Conservation (phyloP, 331 rosid species). For the Ulmus americana region DNA sequence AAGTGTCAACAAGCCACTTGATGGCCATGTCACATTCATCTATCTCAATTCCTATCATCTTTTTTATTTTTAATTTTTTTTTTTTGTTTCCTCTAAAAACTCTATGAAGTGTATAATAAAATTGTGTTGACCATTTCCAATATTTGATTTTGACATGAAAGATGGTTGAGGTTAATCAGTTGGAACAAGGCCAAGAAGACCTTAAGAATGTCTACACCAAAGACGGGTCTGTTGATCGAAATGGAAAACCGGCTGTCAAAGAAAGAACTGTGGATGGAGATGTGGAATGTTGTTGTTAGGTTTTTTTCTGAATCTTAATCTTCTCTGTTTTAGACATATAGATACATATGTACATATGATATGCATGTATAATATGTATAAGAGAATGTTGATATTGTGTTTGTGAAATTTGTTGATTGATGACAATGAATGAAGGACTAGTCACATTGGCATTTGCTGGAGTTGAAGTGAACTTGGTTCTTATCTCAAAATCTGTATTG, state of each 20-base stretch:
- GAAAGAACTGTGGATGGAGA: conserved; percentile 45
- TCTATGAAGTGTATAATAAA: neutral
- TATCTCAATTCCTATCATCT: conserved; percentile 1
- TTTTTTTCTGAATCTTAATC: neutral
- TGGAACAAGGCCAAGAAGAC: conserved; percentile 21
- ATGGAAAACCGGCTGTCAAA: conserved; percentile 37
- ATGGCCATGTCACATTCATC: neutral
- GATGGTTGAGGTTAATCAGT: conserved; percentile 30
- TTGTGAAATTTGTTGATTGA: conserved; percentile 6
- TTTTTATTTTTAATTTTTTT: neutral
- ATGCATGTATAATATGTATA: neutral
- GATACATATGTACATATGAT: neutral
- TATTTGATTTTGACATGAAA: conserved; percentile 15
- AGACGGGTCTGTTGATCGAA: conserved; percentile 41
- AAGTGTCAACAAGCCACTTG: neutral
- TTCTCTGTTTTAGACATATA: neutral
- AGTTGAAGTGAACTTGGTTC: conserved; percentile 59
- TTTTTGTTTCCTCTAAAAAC: neutral
- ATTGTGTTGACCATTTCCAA: neutral
- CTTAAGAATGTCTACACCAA: conserved; percentile 22
- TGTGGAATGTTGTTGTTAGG: conserved; percentile 48
- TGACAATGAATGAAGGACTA: conserved; percentile 50
- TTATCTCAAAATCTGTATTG: conserved; percentile 47
- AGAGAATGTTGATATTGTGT: neutral
- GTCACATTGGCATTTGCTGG: conserved; percentile 52